Conservation (phyloP, 768 basidiomycete genomes). For the Cystofilobasidium capitatum region DNA sequence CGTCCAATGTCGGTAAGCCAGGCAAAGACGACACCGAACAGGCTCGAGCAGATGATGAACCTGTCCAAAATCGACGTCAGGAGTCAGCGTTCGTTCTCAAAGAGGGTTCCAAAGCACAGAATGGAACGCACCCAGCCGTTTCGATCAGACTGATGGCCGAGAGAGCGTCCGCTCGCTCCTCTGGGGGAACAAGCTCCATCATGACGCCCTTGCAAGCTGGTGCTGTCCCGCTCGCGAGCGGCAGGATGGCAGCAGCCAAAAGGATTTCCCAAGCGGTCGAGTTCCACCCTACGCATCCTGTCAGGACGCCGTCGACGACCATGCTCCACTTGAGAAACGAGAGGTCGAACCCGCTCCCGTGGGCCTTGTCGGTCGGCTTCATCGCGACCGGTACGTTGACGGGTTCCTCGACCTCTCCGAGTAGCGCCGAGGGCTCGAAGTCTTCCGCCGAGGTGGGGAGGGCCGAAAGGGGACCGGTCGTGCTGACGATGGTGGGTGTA, state of each 20-base stretch:
- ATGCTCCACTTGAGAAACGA: conserved; percentile 35
- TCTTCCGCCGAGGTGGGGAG: conserved; percentile 6
- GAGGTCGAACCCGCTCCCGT: conserved; percentile 36
- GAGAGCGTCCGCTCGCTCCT: conserved; percentile 36
- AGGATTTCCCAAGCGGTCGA: conserved; percentile 34
- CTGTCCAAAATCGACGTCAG: too few relatives aligned
- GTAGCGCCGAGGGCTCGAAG: conserved; percentile 13
- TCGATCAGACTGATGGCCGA: conserved; percentile 36
- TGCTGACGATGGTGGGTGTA: background rate
- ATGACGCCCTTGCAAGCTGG: conserved; percentile 38
- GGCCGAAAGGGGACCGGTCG: background rate
- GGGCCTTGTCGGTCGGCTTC: conserved; percentile 29
- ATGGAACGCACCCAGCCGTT: background rate
- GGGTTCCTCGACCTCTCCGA: conserved; percentile 10
- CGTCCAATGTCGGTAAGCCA: background rate
- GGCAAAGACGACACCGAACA: background rate
- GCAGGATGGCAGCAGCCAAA: conserved; percentile 35
- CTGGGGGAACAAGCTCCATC: conserved; percentile 35
- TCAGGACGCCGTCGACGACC: conserved; percentile 36
- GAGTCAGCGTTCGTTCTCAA: too few relatives aligned
- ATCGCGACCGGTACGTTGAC: conserved; percentile 4
- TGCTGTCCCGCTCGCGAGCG: conserved; percentile 38
- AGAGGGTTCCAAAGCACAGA: too few relatives aligned
- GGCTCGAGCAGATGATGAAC: background rate
- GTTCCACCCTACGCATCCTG: conserved; percentile 29